Evolutionary conservation across 768 basidiomycete species (phyloP), one percentile per base, ranked within the genome.

Genomic region (Fistulinella prunicolor): DNA sequence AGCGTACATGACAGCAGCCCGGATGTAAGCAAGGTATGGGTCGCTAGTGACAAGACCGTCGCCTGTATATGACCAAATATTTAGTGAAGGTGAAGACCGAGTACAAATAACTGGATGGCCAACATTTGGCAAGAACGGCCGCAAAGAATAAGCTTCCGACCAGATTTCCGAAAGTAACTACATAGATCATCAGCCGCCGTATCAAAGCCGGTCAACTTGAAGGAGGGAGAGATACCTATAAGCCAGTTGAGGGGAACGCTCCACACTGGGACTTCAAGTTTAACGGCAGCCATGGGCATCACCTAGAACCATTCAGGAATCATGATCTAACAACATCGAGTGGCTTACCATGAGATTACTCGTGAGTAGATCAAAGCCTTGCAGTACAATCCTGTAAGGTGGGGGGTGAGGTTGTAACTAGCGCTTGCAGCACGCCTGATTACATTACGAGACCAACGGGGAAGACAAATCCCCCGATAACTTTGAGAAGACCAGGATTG

Each of bases 371-470:
- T 89, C 86, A 37, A 81, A 72, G 2, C 82, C 82, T 66, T 86
- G 82, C 13, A 88, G 69, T 13, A 85, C 75, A 50, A 89, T 86
- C 86, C 86, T 88, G 53, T 19, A 30, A 29, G 12, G 2, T 17
- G 13, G 9, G 19, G 29, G 12, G 22, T 58, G 22, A 54, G 42
- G 20, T 26, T 29, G 12, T 6, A 13, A 10, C n/a, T 9, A 9
- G 38, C 21, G 4, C 34, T 32, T 16, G 23, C 7, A 3, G 6
- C 6, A 8, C 1, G 6, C 12, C n/a, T 12, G 51, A 73, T 50
- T 56, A 87, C 86, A 88, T 88, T 46, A 84, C 81, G 70, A 88
- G 78, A 59, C 86, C 86, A 2, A 85, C 82, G 9, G 86, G 86
- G 63, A 88, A 88, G 21, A 88, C 81, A 39, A 86, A 78, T 14